These are phyloP conservation scores for Eruca vesicaria DNA, from an alignment of 441 rosid species.

Conservation along the genomic window DNA sequence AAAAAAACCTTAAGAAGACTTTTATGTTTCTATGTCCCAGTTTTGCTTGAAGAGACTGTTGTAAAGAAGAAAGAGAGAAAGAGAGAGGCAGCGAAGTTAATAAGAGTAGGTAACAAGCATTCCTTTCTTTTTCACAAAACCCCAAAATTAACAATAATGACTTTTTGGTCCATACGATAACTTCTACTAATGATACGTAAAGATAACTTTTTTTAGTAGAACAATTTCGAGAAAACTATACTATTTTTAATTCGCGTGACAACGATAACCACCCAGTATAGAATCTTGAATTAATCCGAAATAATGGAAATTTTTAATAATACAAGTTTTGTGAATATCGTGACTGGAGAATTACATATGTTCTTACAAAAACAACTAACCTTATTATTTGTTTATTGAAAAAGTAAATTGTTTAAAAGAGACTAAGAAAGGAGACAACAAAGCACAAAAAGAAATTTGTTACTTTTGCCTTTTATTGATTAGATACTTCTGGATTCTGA, in stretches of 20 bases:
- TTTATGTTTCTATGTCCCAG: slow-evolving; percentile 30
- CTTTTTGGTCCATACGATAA: slow-evolving; percentile 37
- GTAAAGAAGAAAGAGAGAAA: slow-evolving; percentile 18
- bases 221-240: background rate
- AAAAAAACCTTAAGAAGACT: slow-evolving; percentile 25
- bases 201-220: slow-evolving; percentile 20
- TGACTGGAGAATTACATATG: background rate
- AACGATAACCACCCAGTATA: slow-evolving; percentile 20
- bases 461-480: slow-evolving; percentile 27
- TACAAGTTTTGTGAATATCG: background rate
- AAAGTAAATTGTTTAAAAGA: background rate
- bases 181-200: slow-evolving; percentile 29
- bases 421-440: slow-evolving; percentile 16
- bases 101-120: slow-evolving; percentile 98
- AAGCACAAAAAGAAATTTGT: slow-evolving; percentile 16
- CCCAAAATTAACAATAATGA: slow-evolving; percentile 52
- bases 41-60: slow-evolving; percentile 19
- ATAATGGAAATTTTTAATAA: background rate
- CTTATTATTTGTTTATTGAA: background rate
- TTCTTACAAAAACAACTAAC: background rate
- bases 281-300: slow-evolving; percentile 7
- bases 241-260: slow-evolving; percentile 22
- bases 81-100: slow-evolving; percentile 48
- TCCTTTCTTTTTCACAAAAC: slow-evolving; percentile 57
- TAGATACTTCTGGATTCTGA: slow-evolving; percentile 14